Evolutionary conservation across 164 flowering plant genomes (phyloP).

Genomic region (Stephania cephalantha): DNA sequence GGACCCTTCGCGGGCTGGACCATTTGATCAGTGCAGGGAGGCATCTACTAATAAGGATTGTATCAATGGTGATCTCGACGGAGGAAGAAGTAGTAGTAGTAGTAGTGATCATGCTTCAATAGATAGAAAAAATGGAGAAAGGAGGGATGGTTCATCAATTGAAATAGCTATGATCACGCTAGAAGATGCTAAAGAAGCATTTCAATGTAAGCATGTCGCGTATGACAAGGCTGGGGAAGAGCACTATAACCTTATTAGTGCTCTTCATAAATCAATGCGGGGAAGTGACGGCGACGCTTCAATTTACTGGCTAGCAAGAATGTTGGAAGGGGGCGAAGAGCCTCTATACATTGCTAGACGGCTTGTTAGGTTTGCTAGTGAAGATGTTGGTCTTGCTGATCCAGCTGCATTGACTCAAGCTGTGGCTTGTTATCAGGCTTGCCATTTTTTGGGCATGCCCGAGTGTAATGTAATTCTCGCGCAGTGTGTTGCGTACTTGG

Average conservation of each 20-base stretch:
- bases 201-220: slow-evolving; percentile 70
- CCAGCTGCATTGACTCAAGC: slow-evolving; percentile 65
- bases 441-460: slow-evolving; percentile 88
- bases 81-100: too few relatives aligned
- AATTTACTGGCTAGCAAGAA: slow-evolving; percentile 83
- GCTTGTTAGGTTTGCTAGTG: slow-evolving; percentile 68
- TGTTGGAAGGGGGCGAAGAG: slow-evolving; percentile 88
- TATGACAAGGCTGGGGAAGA: slow-evolving; percentile 78
- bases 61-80: too few relatives aligned
- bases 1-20: too few relatives aligned
- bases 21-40: too few relatives aligned
- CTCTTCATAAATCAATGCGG: slow-evolving; percentile 83
- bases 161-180: slow-evolving; percentile 21
- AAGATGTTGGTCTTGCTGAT: slow-evolving; percentile 88
- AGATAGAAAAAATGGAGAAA: background rate
- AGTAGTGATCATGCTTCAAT: too few relatives aligned
- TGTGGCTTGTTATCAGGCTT: slow-evolving; percentile 81
- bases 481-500: slow-evolving; percentile 81
- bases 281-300: slow-evolving; percentile 80
- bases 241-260: slow-evolving; percentile 80
- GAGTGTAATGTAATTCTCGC: slow-evolving; percentile 79
- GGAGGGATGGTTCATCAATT: slow-evolving; percentile 8
- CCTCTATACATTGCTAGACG: slow-evolving; percentile 80
- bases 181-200: slow-evolving; percentile 68
- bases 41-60: too few relatives aligned